Conservation (phyloP, 257 asterid species). For the Rehmannia glutinosa region DNA sequence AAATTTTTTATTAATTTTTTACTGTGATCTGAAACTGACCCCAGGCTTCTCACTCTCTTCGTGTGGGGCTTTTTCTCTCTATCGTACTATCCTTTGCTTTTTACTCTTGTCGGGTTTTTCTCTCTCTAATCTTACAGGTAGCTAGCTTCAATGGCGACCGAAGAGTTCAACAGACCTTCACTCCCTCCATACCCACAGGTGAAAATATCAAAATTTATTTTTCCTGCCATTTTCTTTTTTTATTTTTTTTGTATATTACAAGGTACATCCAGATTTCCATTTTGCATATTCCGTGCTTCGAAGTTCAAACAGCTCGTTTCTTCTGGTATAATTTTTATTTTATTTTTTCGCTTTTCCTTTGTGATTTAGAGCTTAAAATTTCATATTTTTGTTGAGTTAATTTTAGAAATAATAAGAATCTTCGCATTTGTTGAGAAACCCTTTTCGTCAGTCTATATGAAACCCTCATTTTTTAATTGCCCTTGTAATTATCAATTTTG, state of each 20-base stretch:
- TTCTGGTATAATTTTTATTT: background rate
- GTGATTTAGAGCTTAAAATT: background rate
- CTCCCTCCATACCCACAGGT: constrained; percentile 80
- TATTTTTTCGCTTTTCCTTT: background rate
- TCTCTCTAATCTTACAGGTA: constrained; percentile 25
- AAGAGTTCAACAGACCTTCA: constrained; percentile 44
- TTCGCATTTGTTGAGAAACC: constrained; percentile 18
- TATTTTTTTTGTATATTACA: background rate
- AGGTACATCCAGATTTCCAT: constrained; percentile 9
- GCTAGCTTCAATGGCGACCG: constrained; percentile 62
- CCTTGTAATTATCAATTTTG: background rate
- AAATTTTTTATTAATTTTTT: background rate
- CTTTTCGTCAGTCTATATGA: constrained; percentile 5
- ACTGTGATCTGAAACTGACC: constrained; percentile 20
- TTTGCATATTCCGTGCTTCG: background rate
- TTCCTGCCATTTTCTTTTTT: background rate
- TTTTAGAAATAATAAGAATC: background rate
- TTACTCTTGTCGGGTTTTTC: constrained; percentile 15
- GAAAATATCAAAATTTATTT: background rate
- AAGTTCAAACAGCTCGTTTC: background rate
- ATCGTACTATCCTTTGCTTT: background rate
- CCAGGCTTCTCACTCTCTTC: constrained; percentile 16
- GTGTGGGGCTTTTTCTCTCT: constrained; percentile 17
- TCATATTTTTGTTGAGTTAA: background rate
- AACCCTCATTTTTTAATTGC: constrained; percentile 22